Base-by-base conservation (phyloP, 495 filamentous ascomycete species). In the Podospora anserina region DNA sequence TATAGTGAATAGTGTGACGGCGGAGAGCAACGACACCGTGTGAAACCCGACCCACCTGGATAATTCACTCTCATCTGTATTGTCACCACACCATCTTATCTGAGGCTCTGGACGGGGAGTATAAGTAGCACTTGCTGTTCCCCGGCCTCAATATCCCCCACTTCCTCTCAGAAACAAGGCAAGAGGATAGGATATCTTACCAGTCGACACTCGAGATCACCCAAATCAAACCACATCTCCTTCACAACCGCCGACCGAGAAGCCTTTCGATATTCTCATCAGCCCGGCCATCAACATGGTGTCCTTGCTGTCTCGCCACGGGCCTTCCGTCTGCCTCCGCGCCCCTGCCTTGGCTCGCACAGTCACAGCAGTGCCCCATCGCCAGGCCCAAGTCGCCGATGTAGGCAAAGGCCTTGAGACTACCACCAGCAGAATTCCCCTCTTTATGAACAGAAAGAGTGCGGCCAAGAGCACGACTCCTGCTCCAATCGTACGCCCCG, bases 321-420 rank as follows among this genome's bases (percentile, higher is more conserved):
- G 28, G n/a, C 53, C 39, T 49, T 70, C 64, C 27, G 68, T 59
- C 56, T n/a, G 19, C 58, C 64, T 18, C 26, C 69, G 55, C 55
- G 53, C 55, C 13, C 53, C 55, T 20, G 23, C 53, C 23, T 61
- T 59, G 67, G 63, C 62, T 34, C 74, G 72, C 32, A 39, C 69
- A 13, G 66, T 66, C 11, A 70, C 68, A 20, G 70, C 74, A 15
- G 26, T 71, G n/a, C 67, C 70, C 15, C 72, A 59, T 11, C 68
- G 59, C 26, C 74, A 72, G 39, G 74, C 74, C 34, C 74, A 74
- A 64, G 70, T 74, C 49, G 58, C 65, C 59, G 72, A 74, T 54
- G 20, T 70, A 20, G 59, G 34, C 60, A 66, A 67, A 18, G 49
- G n/a, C 20, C 39, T 72, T 5, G 56, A 71, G 39, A 61, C 19